Evolutionary conservation across 345 rosid genomes (phyloP), one percentile per base, ranked within the genome.

Genomic region (Bruguiera gymnorhiza): DNA sequence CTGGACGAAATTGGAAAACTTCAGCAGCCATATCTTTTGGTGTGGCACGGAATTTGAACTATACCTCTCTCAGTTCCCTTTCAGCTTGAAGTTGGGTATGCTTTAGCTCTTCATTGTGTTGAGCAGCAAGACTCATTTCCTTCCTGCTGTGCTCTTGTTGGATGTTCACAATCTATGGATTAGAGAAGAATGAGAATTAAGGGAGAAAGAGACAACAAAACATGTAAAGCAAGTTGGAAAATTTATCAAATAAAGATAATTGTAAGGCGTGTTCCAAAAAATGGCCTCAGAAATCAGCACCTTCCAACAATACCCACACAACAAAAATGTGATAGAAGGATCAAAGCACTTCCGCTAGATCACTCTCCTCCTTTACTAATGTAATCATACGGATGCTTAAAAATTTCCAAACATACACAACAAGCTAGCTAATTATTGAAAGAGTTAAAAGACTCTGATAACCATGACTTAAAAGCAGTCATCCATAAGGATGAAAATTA

Each of bases 31-130:
- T 10, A 66, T 36, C 43, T 64, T 24, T 64, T 58, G 32, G 20
- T 48, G 19, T 31, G 27, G 8, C 13, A 46, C 60, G 26, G 55
- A 67, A 71, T 6, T 46, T 6, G 9, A 51, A 63, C 37, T 36
- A 43, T 67, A 88, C 95, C 95, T 88, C 91, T 81, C 82, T 85
- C 68, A 82, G 36, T 70, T 90, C 96, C 65, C 76, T 80, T 81
- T 89, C 97, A 69, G 96, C 90, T 72, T 81, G 81, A 76, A 89
- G 76, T 78, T 91, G 84, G 72, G 73, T 60, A 70, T 78, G 85
- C 75, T 85, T 88, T 74, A 88, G 66, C 77, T 92, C 93, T 76
- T 89, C 92, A 62, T 61, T 74, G 66, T 85, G 86, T 54, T 78
- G 68, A 61, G 87, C 82, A 83, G 82, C 88, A 70, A 92, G 82